Percentiles rank a stretch among this genome's conserved stretches.
phyloP scores from a whole-genome alignment of 352 stramenopile genomes.

The Phytophthora aleatoria region DNA sequence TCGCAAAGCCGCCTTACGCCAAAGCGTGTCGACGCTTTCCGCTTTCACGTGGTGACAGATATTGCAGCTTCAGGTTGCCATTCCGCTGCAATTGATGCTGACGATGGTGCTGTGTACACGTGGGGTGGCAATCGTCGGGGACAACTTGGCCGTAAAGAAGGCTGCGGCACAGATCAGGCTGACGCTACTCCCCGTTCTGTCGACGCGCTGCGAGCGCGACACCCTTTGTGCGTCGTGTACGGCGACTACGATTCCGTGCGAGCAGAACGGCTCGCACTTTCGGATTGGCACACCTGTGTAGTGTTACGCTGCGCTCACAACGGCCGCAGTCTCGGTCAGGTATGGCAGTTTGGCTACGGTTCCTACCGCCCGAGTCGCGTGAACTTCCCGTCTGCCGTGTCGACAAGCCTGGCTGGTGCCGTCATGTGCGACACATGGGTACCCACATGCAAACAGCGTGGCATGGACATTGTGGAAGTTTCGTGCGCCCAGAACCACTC shows the following conservation, averaged over 20 bases:
- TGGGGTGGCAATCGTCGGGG: constrained; percentile 85
- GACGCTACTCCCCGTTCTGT: constrained; percentile 61
- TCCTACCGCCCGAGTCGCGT: constrained; percentile 72
- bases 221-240: constrained; percentile 67
- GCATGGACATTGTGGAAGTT: constrained; percentile 65
- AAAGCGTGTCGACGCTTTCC: constrained; percentile 79
- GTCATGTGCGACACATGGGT: constrained; percentile 67
- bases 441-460: constrained; percentile 55
- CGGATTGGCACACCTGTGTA: constrained; percentile 76
- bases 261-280: constrained; percentile 62
- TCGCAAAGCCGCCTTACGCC: constrained; percentile 63
- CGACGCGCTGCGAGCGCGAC: constrained; percentile 55
- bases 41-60: constrained; percentile 51
- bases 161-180: constrained; percentile 66
- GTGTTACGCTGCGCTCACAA: constrained; percentile 65
- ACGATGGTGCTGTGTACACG: constrained; percentile 61
- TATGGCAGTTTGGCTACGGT: constrained; percentile 84
- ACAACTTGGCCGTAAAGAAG: constrained; percentile 81
- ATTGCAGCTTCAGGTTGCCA: constrained; percentile 77
- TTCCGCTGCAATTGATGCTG: constrained; percentile 63
- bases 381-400: constrained; percentile 45
- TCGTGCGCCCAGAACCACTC: constrained; percentile 82
- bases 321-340: constrained; percentile 58
- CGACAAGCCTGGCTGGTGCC: constrained; percentile 9
- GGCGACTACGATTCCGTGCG: constrained; percentile 53